phyloP scores from a whole-genome alignment of 2,329 filamentous ascomycete species.

The Botrytis pseudocinerea region DNA sequence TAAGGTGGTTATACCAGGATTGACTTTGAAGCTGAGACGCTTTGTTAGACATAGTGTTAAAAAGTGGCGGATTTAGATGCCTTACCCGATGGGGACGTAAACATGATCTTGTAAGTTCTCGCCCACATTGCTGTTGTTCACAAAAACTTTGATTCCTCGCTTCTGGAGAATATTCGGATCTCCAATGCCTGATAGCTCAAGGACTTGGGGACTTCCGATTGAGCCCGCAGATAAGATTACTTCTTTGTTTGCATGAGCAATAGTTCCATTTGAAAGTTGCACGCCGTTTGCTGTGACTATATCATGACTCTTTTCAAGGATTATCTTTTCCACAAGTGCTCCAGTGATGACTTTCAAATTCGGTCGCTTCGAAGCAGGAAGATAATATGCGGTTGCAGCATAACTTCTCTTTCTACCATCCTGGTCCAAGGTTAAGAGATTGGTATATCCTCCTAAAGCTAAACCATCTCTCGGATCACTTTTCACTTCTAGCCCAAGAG shows the following conservation, averaged over 20 bases:
- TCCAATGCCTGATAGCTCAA: conserved; percentile 42
- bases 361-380: conserved; percentile 20
- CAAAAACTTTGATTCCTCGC: conserved; percentile 27
- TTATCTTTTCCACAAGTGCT: conserved; percentile 76
- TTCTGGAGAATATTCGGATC: conserved; percentile 24
- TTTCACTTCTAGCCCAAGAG: not conserved
- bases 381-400: conserved; percentile 32
- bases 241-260: conserved; percentile 34
- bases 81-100: conserved; percentile 7
- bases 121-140: conserved; percentile 32
- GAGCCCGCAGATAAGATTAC: conserved; percentile 38
- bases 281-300: not conserved
- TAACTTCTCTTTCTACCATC: conserved; percentile 25
- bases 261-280: conserved; percentile 26
- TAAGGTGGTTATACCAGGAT: not conserved
- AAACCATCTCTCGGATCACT: conserved; percentile 10
- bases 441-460: conserved; percentile 46
- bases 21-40: not conserved
- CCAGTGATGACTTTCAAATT: conserved; percentile 83
- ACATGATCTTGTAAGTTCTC: conserved; percentile 25
- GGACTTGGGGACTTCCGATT: conserved; percentile 36
- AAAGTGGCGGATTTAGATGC: not conserved
- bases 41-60: not conserved
- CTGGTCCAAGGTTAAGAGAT: conserved; percentile 42
- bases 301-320: conserved; percentile 7